phyloP scores from a whole-genome alignment of 768 basidiomycete genomes.

The Termitomyces sp. region DNA sequence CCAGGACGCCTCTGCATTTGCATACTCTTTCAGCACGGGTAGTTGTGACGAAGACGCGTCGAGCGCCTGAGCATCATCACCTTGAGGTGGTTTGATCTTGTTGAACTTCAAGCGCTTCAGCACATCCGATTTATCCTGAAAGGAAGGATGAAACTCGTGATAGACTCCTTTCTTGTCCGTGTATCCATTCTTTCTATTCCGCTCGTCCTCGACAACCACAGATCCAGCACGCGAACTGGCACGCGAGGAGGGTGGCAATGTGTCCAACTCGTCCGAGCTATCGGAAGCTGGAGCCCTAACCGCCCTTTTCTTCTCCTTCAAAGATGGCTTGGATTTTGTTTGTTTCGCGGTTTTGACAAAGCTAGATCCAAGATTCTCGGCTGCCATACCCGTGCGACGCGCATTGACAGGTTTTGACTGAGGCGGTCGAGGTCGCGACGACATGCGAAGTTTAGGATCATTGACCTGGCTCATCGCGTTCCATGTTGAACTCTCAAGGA shows the following conservation, averaged over 20 bases:
- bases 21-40: slow-evolving; percentile 1
- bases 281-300: background rate
- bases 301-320: background rate
- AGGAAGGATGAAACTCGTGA: background rate
- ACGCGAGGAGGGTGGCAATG: slow-evolving; percentile 20
- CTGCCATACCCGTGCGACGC: slow-evolving; percentile 14
- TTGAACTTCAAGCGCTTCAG: slow-evolving; percentile 32
- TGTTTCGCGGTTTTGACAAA: slow-evolving; percentile 10
- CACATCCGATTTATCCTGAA: slow-evolving; percentile 2
- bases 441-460: slow-evolving; percentile 15
- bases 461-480: slow-evolving; percentile 1
- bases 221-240: slow-evolving; percentile 15
- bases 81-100: slow-evolving; percentile 27
- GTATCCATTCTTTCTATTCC: slow-evolving; percentile 15
- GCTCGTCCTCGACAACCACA: slow-evolving; percentile 10
- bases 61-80: background rate
- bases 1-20: background rate
- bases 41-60: slow-evolving; percentile 6
- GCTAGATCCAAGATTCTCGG: slow-evolving; percentile 20
- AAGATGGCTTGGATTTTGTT: slow-evolving; percentile 1
- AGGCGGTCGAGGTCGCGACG: slow-evolving; percentile 8
- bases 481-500: slow-evolving; percentile 9
- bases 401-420: background rate
- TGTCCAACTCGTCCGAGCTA: slow-evolving; percentile 19
- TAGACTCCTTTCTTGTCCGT: slow-evolving; percentile 4